Base-by-base conservation (phyloP, 73 alveolate genomes). In the Paramecium caudatum region DNA sequence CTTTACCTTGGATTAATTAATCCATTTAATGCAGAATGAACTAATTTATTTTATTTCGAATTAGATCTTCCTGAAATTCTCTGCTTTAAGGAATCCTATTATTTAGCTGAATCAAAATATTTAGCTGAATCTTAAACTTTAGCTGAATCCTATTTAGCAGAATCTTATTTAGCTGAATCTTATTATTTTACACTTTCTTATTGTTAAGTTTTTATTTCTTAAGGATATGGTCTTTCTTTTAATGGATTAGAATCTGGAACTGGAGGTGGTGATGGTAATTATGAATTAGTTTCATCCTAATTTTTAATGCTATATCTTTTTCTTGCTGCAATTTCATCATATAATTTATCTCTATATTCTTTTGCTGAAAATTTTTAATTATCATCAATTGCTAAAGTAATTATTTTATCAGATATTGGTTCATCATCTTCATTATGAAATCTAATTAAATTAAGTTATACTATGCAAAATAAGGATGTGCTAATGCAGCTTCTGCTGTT, bases 401-500 rank as follows among this genome's bases (percentile, higher is more conserved):
- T 96, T 46, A 82, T 92, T 69, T 88, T 91, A 25, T 85, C 94
- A 78, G 98, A 96, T 41, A 45, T 92, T 15, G 97, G 97, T 50
- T 96, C 99, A 63, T 96, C 99, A 8, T 91, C 96, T 17, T 68
- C 92, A 82, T 94, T 95, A 82, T 96, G 99, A 90, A 95, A 96
- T 17, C 84, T 68, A 34, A 4, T 68, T 32, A 5, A 32, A 33
- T 13, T 30, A 63, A 12, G 10, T 32, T 8, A 13, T 68, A 68
- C 84, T 96, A 85, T 5, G 95, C 87, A 4, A 96, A 97, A 61
- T 95, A 96, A 9, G 99, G 98, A 91, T 95, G 98, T 27, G 91
- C 70, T 12, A 95, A 82, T 4, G 97, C 97, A 30, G 95, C 62
- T 61, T 95, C 98, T 5, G 95, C 95, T 46, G 97, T 95, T 8